phyloP scores from a whole-genome alignment of 2,329 filamentous ascomycete genomes.

The Xylaria sp. region DNA sequence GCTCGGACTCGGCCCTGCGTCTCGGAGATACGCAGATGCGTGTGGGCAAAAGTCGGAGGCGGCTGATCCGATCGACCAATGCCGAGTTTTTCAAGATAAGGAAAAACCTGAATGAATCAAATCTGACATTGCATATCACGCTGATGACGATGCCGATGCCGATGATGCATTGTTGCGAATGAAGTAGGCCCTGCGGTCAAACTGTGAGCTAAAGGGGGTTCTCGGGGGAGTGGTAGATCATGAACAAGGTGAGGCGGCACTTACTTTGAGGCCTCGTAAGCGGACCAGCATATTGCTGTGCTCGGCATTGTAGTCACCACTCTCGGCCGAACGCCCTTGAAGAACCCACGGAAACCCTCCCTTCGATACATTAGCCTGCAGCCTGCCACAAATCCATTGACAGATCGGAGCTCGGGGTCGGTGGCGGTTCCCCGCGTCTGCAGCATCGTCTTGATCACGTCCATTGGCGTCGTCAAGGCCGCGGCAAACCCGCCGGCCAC shows the following conservation, averaged over 20 bases:
- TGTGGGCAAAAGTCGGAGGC: conserved; percentile 20
- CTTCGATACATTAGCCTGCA: conserved; percentile 80
- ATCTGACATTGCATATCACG: conserved; percentile 19
- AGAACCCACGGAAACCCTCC: conserved; percentile 85
- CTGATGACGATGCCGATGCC: no score
- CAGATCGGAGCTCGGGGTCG: conserved; percentile 80
- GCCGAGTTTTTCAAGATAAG: conserved; percentile 13
- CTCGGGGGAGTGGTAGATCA: neutral
- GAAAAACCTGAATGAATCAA: conserved; percentile 16
- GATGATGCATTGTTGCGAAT: conserved; percentile 36
- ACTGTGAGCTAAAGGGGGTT: conserved; percentile 12
- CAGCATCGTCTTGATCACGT: conserved; percentile 96
- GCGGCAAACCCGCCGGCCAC: conserved; percentile 92
- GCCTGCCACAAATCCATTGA: conserved; percentile 79
- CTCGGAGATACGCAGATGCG: conserved; percentile 30
- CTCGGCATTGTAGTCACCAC: conserved; percentile 97
- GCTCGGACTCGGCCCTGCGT: conserved; percentile 20
- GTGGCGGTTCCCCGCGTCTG: conserved; percentile 86
- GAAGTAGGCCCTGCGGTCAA: conserved; percentile 36
- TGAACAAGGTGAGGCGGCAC: conserved; percentile 33
- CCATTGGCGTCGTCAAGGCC: conserved; percentile 91
- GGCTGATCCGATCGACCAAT: conserved; percentile 13
- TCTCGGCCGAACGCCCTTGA: conserved; percentile 87
- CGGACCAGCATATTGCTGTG: conserved; percentile 98
- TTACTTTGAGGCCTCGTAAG: conserved; percentile 70